A percentile compares a stretch with the other conserved stretches of the same genome.
phyloP scores from a whole-genome alignment of 257 asterid species.

The Przewalskia tangutica region DNA sequence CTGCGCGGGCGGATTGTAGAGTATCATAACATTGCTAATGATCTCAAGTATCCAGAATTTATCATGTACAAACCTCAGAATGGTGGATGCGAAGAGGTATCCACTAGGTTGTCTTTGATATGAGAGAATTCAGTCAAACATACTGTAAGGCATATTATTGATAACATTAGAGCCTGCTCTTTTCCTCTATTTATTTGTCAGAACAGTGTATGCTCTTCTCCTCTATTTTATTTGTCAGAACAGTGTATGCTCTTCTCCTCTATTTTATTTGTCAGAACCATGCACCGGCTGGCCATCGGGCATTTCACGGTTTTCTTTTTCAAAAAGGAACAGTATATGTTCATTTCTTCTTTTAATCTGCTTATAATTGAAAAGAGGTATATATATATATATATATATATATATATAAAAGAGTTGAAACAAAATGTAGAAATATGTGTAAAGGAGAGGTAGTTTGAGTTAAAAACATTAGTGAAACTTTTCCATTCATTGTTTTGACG shows the following conservation, averaged over 20 bases:
- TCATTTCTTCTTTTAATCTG: neutral
- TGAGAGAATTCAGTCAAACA: neutral
- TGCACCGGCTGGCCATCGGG: neutral
- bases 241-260: neutral
- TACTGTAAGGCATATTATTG: neutral
- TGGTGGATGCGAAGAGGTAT: constrained; percentile 38
- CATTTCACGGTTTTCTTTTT: neutral
- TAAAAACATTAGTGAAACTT: neutral
- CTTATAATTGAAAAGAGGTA: neutral
- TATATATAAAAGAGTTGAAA: neutral
- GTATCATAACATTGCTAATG: constrained; percentile 62
- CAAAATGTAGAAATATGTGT: neutral
- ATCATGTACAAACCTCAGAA: constrained; percentile 67
- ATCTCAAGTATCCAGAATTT: constrained; percentile 69
- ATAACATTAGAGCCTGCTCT: neutral
- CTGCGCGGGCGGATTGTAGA: constrained; percentile 62
- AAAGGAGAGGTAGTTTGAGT: neutral
- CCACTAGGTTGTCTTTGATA: constrained; percentile 5
- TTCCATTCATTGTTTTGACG: neutral
- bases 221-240: neutral
- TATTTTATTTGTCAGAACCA: neutral
- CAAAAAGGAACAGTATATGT: neutral
- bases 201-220: neutral
- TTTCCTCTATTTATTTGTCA: neutral
- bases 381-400: neutral